Evolutionary conservation across 2,329 filamentous ascomycete species (phyloP).

Genomic region (Alternaria infectoria): DNA sequence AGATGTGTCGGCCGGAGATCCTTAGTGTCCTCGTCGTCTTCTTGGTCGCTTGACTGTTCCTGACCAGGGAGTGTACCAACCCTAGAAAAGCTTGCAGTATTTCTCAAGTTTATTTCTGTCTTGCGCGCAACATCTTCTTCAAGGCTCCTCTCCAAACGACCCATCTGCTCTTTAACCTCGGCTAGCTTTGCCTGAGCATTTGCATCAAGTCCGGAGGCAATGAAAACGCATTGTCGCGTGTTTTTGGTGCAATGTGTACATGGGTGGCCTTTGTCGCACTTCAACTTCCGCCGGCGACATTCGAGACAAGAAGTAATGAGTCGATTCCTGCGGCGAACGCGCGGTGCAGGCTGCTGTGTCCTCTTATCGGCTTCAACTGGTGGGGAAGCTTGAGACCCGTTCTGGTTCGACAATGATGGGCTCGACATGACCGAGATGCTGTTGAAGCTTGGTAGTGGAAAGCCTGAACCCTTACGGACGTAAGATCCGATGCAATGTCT

Average conservation of each 20-base stretch:
- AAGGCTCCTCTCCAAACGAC: constrained; percentile 71
- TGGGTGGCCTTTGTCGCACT: constrained; percentile 76
- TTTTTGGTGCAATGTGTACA: constrained; percentile 70
- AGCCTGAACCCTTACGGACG: constrained; percentile 3
- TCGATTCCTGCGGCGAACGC: constrained; percentile 47
- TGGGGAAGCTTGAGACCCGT: constrained; percentile 1
- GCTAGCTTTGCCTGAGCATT: constrained; percentile 72
- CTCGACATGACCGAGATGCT: constrained; percentile 10
- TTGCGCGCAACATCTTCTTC: constrained; percentile 70
- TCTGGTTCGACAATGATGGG: constrained; percentile 4
- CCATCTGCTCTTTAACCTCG: constrained; percentile 81
- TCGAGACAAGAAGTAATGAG: constrained; percentile 49
- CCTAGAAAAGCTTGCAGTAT: background rate
- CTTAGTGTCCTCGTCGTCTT: constrained; percentile 61
- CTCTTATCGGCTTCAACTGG: constrained; percentile 18
- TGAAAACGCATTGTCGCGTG: constrained; percentile 64
- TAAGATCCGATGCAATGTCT: background rate
- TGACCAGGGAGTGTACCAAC: constrained; percentile 30
- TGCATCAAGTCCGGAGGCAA: constrained; percentile 71
- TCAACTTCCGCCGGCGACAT: constrained; percentile 73
- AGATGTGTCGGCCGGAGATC: constrained; percentile 68
- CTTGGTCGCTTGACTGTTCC: constrained; percentile 62
- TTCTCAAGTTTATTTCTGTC: constrained; percentile 12
- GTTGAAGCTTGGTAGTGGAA: background rate
- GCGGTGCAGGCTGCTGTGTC: constrained; percentile 30